Conservation (phyloP, 768 basidiomycete genomes). For the Suillus plorans region DNA sequence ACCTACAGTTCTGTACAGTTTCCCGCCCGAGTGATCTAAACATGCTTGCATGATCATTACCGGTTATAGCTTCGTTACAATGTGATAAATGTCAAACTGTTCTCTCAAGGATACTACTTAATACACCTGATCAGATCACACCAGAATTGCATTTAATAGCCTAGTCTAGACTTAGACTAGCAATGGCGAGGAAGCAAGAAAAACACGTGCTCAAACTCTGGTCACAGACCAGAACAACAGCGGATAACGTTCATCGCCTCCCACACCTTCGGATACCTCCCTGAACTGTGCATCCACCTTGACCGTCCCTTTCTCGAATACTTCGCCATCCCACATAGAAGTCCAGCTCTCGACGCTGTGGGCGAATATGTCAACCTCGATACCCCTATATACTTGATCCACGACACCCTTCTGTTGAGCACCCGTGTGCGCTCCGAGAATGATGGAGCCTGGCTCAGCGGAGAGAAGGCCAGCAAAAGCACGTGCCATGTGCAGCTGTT, state of each 20-base stretch:
- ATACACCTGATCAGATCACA: neutral
- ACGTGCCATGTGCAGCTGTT: constrained; percentile 42
- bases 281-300: constrained; percentile 15
- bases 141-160: neutral
- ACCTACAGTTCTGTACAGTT: neutral
- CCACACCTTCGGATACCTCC: neutral
- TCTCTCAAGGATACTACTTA: neutral
- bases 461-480: constrained; percentile 43
- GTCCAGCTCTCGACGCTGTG: constrained; percentile 37
- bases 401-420: neutral
- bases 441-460: constrained; percentile 42
- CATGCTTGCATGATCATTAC: neutral
- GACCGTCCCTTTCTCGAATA: constrained; percentile 36
- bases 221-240: neutral
- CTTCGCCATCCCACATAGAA: constrained; percentile 37
- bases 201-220: neutral
- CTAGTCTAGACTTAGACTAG: neutral
- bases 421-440: constrained; percentile 43
- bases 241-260: neutral
- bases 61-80: neutral
- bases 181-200: neutral
- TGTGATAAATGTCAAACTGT: neutral
- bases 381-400: neutral
- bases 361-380: constrained; percentile 20
- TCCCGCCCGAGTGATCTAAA: neutral